Evolutionary conservation across 2,329 filamentous ascomycete genomes (phyloP), one percentile per base, ranked within the genome.

Genomic region (Penicillium sp.): DNA sequence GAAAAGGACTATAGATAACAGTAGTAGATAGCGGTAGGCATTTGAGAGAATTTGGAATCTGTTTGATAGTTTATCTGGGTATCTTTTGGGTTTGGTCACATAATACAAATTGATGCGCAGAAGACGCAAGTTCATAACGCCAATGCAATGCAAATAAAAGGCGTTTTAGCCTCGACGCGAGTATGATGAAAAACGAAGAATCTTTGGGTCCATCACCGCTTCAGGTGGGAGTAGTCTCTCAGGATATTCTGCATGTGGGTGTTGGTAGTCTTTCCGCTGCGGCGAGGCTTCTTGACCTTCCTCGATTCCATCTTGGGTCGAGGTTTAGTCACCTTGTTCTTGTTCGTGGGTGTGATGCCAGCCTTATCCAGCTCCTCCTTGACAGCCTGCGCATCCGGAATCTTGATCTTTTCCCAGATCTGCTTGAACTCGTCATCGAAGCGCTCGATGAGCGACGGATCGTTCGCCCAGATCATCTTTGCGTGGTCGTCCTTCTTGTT

Each of bases 401-500:
- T 79, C 65, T 86, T 84, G 50, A 90, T 88, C 69, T 88, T 88
- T 60, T 88, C 82, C 92, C 92, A 99, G 76, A 93, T 89, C 56
- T 80, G 78, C 71, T 87, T 83, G 73, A 97, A 97, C 72, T 96
- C 91, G 8, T 83, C 77, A 69, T 97, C 92, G 64, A 97, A 87
- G 33, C 78, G 72, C 69, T 92, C 83, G 66, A 86, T 84, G 50
- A 96, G 82, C 12, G 85, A 87, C 14, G 91, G 84, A 66, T 96
- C 90, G 73, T 99, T 90, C 50, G 87, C 82, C 91, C 92, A 97
- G 51, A 99, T 87, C 78, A 89, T 90, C 66, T 88, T 86, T 1
- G 93, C 87, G 64, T 89, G 84, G 68, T 89, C 88, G 72, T 97
- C 93, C 78, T 97, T 97, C 77, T 94, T 95, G 53, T 92, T 92